Conservation (phyloP, 352 stramenopile species). For the Pythium aristosporum region DNA sequence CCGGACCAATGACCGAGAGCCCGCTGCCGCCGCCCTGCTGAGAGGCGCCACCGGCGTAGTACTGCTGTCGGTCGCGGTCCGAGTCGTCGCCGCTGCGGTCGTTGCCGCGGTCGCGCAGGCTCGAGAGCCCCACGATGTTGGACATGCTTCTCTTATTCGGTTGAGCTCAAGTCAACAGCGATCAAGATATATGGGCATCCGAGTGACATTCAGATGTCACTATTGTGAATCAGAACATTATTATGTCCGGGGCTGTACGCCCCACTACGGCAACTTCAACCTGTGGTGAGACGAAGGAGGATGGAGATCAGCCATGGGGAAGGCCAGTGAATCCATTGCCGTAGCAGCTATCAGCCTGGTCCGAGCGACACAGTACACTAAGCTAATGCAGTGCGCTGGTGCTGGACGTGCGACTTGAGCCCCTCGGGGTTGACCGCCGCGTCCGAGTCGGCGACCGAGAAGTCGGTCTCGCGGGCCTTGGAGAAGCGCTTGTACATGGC, state of each 20-base stretch:
- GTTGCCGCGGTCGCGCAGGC: constrained; percentile 43
- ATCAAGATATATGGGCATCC: constrained; percentile 1
- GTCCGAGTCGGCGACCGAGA: constrained; percentile 55
- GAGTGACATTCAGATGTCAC: constrained; percentile 14
- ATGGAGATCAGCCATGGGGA: too few relatives aligned
- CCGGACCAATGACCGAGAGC: constrained; percentile 67
- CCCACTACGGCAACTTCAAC: neutral
- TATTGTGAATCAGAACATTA: neutral
- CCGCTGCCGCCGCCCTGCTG: constrained; percentile 72
- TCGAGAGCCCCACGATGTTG: constrained; percentile 84
- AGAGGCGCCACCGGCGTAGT: constrained; percentile 69
- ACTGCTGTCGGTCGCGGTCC: constrained; percentile 50
- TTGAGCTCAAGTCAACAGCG: neutral
- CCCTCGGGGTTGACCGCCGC: constrained; percentile 40
- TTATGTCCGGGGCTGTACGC: neutral
- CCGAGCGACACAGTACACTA: constrained; percentile 18
- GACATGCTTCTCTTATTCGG: constrained; percentile 37
- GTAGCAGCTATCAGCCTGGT: too few relatives aligned
- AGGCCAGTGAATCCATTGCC: too few relatives aligned
- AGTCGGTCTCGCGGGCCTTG: constrained; percentile 68
- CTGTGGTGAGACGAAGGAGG: too few relatives aligned
- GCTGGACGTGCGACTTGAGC: constrained; percentile 53
- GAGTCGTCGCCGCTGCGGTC: constrained; percentile 32
- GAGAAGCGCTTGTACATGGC: constrained; percentile 70
- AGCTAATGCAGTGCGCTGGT: constrained; percentile 70